Evolutionary conservation across 305 asterid species (phyloP).

Genomic region (Rubia tinctorum): DNA sequence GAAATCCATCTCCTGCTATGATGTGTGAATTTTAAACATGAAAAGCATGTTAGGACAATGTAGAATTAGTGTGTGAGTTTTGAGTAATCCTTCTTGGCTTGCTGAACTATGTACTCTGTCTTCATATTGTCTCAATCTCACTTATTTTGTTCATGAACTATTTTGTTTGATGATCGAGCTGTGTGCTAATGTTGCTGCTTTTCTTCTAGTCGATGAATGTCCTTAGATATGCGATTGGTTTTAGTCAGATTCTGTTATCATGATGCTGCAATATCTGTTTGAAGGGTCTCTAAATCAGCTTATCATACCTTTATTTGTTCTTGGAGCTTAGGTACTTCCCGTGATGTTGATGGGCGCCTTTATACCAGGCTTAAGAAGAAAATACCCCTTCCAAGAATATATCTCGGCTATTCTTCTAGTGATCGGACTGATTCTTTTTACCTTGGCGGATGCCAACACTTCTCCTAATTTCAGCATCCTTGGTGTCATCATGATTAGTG

Average conservation of each 20-base stretch:
- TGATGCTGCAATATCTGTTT: not conserved
- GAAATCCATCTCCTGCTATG: not conserved
- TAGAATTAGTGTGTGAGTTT: not conserved
- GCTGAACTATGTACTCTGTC: not conserved
- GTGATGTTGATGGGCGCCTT: constrained; percentile 97
- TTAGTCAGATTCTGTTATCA: no score
- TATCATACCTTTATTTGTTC: constrained; percentile 5
- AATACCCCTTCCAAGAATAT: constrained; percentile 77
- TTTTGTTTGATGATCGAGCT: not conserved
- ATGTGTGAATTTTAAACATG: not conserved
- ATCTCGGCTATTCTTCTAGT: constrained; percentile 74
- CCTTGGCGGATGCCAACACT: constrained; percentile 77
- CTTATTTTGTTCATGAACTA: not conserved
- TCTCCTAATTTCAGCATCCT: constrained; percentile 80
- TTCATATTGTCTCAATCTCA: not conserved
- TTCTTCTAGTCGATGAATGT: constrained; percentile 1
- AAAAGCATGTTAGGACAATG: not conserved
- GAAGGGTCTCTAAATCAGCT: not conserved
- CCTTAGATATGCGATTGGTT: not conserved
- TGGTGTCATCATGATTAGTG: constrained; percentile 75
- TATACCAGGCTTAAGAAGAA: constrained; percentile 85
- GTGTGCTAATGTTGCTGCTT: not conserved
- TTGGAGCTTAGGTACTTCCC: constrained; percentile 59
- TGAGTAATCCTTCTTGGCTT: not conserved
- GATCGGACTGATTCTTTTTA: constrained; percentile 69